phyloP scores from a whole-genome alignment of 176 grass and related monocot species.

The Rhipidocladum racemiflorum region DNA sequence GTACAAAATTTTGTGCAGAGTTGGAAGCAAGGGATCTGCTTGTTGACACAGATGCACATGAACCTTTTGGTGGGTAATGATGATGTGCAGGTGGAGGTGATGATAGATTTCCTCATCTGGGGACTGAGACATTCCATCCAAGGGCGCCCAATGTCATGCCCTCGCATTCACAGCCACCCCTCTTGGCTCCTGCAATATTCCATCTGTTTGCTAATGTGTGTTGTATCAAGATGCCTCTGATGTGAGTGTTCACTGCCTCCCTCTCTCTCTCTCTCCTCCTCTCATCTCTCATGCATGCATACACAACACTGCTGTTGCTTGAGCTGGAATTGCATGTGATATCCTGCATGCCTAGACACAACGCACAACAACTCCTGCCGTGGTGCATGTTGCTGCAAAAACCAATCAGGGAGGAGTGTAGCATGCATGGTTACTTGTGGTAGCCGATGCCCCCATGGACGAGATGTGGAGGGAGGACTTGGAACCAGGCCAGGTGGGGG shows the following conservation, averaged over 20 bases:
- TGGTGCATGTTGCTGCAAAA: neutral
- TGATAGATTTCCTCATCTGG: slow-evolving; percentile 68
- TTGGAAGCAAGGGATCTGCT: slow-evolving; percentile 50
- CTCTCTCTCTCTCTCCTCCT: neutral
- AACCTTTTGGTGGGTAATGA: slow-evolving; percentile 50
- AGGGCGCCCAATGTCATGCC: slow-evolving; percentile 52
- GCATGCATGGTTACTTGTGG: slow-evolving; percentile 32
- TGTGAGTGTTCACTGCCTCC: slow-evolving; percentile 85
- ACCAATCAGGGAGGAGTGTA: slow-evolving; percentile 2
- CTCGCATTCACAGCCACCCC: slow-evolving; percentile 37
- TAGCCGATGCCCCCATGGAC: too few species aligned
- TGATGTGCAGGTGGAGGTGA: slow-evolving; percentile 61
- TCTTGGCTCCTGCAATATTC: slow-evolving; percentile 69
- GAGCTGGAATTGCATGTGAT: slow-evolving; percentile 39
- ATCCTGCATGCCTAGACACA: neutral
- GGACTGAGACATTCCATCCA: slow-evolving; percentile 88
- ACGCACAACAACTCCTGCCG: neutral
- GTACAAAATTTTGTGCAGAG: slow-evolving; percentile 48
- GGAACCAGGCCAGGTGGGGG: too few species aligned
- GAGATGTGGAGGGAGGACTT: too few species aligned
- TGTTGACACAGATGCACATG: slow-evolving; percentile 48
- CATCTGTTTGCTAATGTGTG: slow-evolving; percentile 92
- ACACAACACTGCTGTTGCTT: slow-evolving; percentile 16
- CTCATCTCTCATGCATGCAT: slow-evolving; percentile 23
- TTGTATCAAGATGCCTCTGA: slow-evolving; percentile 88